Base-by-base conservation (phyloP, 208 protist species). In the Trypanosoma cruzi region DNA sequence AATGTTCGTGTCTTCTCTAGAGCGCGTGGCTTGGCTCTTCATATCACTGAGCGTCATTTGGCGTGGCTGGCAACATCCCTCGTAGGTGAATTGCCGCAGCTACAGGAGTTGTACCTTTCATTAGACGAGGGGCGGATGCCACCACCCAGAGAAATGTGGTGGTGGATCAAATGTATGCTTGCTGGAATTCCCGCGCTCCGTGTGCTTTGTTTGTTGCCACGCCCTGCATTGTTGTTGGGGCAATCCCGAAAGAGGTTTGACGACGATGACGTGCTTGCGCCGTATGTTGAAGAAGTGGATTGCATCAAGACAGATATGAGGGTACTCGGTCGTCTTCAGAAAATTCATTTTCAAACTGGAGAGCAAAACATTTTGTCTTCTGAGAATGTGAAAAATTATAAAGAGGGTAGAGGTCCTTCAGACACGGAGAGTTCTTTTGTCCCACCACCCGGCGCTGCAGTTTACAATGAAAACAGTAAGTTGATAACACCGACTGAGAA, bases 11-110 rank as follows among this genome's bases (percentile, higher is more conserved):
- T 59, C 16, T 42, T 44, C 58, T 60, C 82, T 7, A 54, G 85
- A 3, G 60, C 60, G 18, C 60, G 60, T 26, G 60, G 60, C 40
- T 65, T 65, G 29, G 80, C 84, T 0, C 66, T 89, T 4, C 80
- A 89, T 73, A 7, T 89, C 24, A 89, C 84, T 2, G 84, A 89
- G 48, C 57, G 63, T 52, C 80, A 86, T 55, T 64, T 86, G 26
- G 77, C 71, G 28, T 89, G 84, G 84, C 69, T 89, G 37, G 77
- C 80, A 24, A 32, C 14, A 22, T 68, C 76, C 65, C 73, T 89
- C 16, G 68, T 67, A 28, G 72, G 64, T 2, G 75, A 79, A 10
- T 63, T 82, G 4, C 49, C 62, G 8, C 57, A 80, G 34, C n/a
- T 86, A 40, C 66, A 80, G 64, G 84, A 84, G 59, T 73, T 89